A percentile compares a stretch with the other conserved stretches of the same genome.
These are phyloP conservation scores for Claviceps quebecensis DNA, from an alignment of 2,329 filamentous ascomycete species.

Conservation along the genomic window DNA sequence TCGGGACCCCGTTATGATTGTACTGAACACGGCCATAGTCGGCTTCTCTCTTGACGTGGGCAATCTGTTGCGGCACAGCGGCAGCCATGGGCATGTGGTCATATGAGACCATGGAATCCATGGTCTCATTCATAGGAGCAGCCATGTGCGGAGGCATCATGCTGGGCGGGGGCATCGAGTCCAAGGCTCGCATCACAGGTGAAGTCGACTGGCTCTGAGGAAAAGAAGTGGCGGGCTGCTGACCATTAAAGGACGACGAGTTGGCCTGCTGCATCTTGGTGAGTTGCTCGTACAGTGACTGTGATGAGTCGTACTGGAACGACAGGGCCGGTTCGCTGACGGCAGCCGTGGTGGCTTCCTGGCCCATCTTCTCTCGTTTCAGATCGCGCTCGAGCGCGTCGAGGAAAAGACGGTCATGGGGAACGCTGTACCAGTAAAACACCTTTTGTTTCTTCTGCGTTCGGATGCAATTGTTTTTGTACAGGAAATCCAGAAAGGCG, in stretches of 20 bases:
- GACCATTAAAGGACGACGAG: slow-evolving; percentile 86
- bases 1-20: slow-evolving; percentile 79
- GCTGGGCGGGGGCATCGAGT: slow-evolving; percentile 84
- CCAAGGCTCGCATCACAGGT: slow-evolving; percentile 77
- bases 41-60: slow-evolving; percentile 74
- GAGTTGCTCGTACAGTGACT: slow-evolving; percentile 97
- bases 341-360: slow-evolving; percentile 92
- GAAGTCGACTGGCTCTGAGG: slow-evolving; percentile 70
- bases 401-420: slow-evolving; percentile 91
- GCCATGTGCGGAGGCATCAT: slow-evolving; percentile 49
- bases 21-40: slow-evolving; percentile 75
- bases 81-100: slow-evolving; percentile 57
- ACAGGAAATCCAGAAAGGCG: slow-evolving; percentile 93
- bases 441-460: slow-evolving; percentile 99
- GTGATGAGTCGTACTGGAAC: slow-evolving; percentile 97
- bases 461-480: slow-evolving; percentile 99
- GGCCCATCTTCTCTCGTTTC: slow-evolving; percentile 98
- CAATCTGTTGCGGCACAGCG: slow-evolving; percentile 47
- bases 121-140: slow-evolving; percentile 44
- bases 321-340: slow-evolving; percentile 95
- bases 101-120: slow-evolving; percentile 63
- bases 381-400: slow-evolving; percentile 93
- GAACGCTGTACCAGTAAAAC: slow-evolving; percentile 99
- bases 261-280: slow-evolving; percentile 99
- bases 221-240: slow-evolving; percentile 48